These are phyloP conservation scores for Hypoxylon sp. DNA, from an alignment of 2,329 filamentous ascomycete species.

Conservation along the genomic window DNA sequence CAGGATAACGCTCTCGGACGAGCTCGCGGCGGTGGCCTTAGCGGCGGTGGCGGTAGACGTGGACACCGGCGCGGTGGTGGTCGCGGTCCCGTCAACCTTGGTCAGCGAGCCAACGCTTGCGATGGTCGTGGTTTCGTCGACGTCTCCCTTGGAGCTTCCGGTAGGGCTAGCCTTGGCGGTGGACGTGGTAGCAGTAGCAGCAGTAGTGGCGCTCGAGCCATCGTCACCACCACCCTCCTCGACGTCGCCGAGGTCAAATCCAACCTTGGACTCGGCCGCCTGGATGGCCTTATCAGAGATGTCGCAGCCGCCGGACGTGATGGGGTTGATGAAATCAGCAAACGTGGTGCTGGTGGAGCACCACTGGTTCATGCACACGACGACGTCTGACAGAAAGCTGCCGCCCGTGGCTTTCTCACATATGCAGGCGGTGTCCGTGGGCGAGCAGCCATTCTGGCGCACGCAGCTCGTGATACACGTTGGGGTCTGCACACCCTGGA, in stretches of 20 bases:
- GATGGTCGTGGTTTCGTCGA: slow-evolving; percentile 20
- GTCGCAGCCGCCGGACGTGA: slow-evolving; percentile 52
- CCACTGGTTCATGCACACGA: slow-evolving; percentile 55
- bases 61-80: slow-evolving; percentile 7
- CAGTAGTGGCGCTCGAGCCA: slow-evolving; percentile 8
- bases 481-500: slow-evolving; percentile 43
- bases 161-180: slow-evolving; percentile 25
- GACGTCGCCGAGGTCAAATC: slow-evolving; percentile 31
- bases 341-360: slow-evolving; percentile 52
- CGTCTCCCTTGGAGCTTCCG: background rate
- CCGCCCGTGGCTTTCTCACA: slow-evolving; percentile 52
- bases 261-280: slow-evolving; percentile 48
- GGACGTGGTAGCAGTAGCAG: slow-evolving; percentile 18
- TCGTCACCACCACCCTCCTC: background rate
- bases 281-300: slow-evolving; percentile 50
- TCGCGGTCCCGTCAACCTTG: slow-evolving; percentile 22
- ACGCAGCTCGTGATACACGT: slow-evolving; percentile 55
- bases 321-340: slow-evolving; percentile 49
- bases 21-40: slow-evolving; percentile 7
- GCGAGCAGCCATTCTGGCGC: slow-evolving; percentile 50
- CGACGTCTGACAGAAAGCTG: slow-evolving; percentile 53
- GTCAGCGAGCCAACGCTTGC: slow-evolving; percentile 22
- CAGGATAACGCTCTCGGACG: slow-evolving; percentile 20
- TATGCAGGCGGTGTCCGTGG: slow-evolving; percentile 52
- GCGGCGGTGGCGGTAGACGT: slow-evolving; percentile 15